phyloP scores from a whole-genome alignment of 192 early-diverging fungal species.

The Gigaspora rosea region DNA sequence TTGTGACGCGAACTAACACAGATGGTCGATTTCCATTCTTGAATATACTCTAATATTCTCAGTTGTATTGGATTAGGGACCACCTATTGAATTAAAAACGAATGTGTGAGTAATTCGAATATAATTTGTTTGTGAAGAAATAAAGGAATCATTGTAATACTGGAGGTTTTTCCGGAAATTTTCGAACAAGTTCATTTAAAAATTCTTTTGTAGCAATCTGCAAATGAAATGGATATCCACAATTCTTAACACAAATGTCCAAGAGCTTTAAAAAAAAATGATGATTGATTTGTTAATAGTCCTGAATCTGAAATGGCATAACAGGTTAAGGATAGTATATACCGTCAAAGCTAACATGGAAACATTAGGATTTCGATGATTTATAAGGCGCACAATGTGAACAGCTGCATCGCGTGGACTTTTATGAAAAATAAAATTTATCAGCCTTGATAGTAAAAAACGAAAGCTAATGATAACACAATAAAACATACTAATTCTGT shows the following conservation, averaged over 20 bases:
- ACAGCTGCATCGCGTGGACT: conserved; percentile 80
- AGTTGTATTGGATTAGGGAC: conserved; percentile 75
- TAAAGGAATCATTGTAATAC: conserved; percentile 39
- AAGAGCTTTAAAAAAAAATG: conserved; percentile 60
- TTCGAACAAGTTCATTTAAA: conserved; percentile 90
- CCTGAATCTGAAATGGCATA: no score
- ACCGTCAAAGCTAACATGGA: conserved; percentile 69
- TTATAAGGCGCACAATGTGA: conserved; percentile 66
- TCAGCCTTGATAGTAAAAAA: not conserved
- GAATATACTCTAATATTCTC: conserved; percentile 88
- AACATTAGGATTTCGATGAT: conserved; percentile 56
- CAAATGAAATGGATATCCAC: conserved; percentile 96
- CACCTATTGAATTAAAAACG: conserved; percentile 34
- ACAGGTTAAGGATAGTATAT: not conserved
- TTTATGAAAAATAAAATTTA: not conserved
- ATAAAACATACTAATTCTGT: conserved; percentile 66
- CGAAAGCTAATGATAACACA: not conserved
- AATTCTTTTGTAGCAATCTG: conserved; percentile 97
- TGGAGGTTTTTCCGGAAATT: conserved; percentile 89
- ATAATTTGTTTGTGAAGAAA: no score
- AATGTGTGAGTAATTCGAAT: no score
- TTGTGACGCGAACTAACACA: conserved; percentile 87
- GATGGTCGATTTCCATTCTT: conserved; percentile 92
- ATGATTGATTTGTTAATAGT: not conserved
- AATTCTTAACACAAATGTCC: conserved; percentile 98